Conservation (phyloP, 106 monocot genomes). For the Platanthera guangdongensis region DNA sequence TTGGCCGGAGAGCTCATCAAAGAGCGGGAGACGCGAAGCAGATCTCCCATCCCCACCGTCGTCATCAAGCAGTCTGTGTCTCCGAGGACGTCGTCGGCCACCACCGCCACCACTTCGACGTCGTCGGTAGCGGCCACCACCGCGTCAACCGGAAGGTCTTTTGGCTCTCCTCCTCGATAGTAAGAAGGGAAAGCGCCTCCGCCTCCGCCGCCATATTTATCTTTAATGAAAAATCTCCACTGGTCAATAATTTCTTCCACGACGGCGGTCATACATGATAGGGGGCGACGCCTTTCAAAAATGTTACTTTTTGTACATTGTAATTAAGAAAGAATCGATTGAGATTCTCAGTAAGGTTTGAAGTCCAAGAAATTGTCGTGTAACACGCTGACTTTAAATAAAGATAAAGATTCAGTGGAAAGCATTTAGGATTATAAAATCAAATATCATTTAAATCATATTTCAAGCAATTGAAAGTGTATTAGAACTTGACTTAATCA, state of each 20-base stretch:
- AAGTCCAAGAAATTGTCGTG: no score
- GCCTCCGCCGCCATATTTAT: neutral
- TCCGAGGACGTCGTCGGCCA: constrained; percentile 11
- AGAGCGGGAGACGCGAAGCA: constrained; percentile 9
- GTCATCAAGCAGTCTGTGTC: constrained; percentile 13
- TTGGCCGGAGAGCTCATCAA: constrained; percentile 7
- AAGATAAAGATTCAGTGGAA: no score
- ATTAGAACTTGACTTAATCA: no score
- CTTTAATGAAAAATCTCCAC: neutral
- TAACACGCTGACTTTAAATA: no score
- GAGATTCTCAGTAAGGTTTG: neutral
- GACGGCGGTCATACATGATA: neutral
- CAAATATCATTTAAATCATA: no score
- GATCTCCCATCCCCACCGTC: constrained; percentile 2
- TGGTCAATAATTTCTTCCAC: no score
- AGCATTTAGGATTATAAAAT: no score
- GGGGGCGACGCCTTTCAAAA: neutral
- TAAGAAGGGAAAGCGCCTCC: neutral
- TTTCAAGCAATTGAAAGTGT: no score
- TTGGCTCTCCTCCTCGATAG: neutral
- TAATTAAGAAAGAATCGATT: neutral
- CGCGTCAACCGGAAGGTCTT: neutral
- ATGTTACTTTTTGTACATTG: neutral
- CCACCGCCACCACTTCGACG: constrained; percentile 3
- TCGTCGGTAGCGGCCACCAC: neutral